Conservation (phyloP, 768 basidiomycete species). For the Boletus sp. region DNA sequence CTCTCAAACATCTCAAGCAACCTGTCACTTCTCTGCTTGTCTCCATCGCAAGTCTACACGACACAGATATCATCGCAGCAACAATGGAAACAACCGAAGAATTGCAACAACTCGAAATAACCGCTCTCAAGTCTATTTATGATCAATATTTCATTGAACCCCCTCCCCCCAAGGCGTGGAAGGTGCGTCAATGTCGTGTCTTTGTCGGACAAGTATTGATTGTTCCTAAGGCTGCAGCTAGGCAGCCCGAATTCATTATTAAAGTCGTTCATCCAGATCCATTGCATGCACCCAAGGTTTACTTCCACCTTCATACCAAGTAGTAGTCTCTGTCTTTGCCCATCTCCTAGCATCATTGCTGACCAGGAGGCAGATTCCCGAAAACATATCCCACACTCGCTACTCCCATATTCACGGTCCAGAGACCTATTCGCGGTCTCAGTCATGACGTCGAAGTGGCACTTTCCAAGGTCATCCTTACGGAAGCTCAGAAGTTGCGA, state of each 20-base stretch:
- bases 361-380: constrained; percentile 53
- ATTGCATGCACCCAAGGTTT: constrained; percentile 54
- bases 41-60: constrained; percentile 9
- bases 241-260: constrained; percentile 76
- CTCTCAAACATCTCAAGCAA: constrained; percentile 60
- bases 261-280: constrained; percentile 65
- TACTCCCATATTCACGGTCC: constrained; percentile 63
- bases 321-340: constrained; percentile 47
- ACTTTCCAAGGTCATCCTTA: constrained; percentile 58
- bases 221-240: constrained; percentile 54
- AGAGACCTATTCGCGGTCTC: constrained; percentile 63
- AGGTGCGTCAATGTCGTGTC: constrained; percentile 43
- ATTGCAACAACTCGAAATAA: constrained; percentile 67
- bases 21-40: constrained; percentile 32
- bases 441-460: constrained; percentile 53
- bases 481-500: constrained; percentile 60
- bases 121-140: constrained; percentile 78
- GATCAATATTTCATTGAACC: constrained; percentile 72
- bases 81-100: constrained; percentile 74
- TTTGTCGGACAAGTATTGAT: constrained; percentile 3
- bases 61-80: constrained; percentile 7
- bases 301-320: constrained; percentile 70
- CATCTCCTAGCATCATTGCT: not conserved
- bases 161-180: constrained; percentile 81
- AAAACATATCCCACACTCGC: constrained; percentile 80